Percentiles rank a stretch among this genome's conserved stretches.
Conservation (phyloP, 352 stramenopile genomes). For the Phytophthora megakarya region DNA sequence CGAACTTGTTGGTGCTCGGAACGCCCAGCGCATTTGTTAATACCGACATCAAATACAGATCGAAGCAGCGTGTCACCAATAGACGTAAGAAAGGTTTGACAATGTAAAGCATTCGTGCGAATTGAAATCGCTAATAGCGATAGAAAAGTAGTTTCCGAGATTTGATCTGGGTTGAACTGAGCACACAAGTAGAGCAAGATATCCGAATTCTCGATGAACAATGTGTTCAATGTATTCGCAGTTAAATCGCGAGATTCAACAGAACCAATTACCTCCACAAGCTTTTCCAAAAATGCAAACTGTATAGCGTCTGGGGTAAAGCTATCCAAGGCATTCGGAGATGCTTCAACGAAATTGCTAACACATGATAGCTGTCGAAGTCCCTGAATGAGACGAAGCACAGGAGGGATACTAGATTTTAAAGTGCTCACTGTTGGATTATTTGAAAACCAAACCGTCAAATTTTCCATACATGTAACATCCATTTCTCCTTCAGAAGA, state of each 20-base stretch:
- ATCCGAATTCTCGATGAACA: constrained; percentile 29
- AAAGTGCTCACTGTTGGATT: constrained; percentile 16
- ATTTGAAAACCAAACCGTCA: constrained; percentile 22
- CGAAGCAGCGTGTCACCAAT: constrained; percentile 7
- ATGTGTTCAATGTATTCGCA: constrained; percentile 15
- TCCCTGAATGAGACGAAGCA: constrained; percentile 11
- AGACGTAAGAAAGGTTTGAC: constrained; percentile 14
- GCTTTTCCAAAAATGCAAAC: constrained; percentile 18
- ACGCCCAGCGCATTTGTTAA: constrained; percentile 3
- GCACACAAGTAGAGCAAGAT: constrained; percentile 22
- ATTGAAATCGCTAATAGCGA: constrained; percentile 18
- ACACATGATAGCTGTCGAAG: constrained; percentile 18
- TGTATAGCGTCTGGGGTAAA: background rate
- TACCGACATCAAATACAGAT: constrained; percentile 27
- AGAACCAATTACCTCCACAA: constrained; percentile 18
- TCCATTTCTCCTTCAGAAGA: constrained; percentile 17
- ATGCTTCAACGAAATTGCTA: background rate
- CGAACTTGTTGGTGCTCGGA: background rate
- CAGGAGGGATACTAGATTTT: constrained; percentile 2
- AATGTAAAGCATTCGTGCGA: constrained; percentile 15
- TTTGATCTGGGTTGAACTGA: constrained; percentile 14
- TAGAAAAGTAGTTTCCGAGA: constrained; percentile 19
- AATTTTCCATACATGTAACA: constrained; percentile 13
- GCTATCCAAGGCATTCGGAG: background rate
- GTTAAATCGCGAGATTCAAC: constrained; percentile 16